These are phyloP conservation scores for Metarhizium humberi DNA, from an alignment of 2,329 filamentous ascomycete genomes.

Conservation along the genomic window DNA sequence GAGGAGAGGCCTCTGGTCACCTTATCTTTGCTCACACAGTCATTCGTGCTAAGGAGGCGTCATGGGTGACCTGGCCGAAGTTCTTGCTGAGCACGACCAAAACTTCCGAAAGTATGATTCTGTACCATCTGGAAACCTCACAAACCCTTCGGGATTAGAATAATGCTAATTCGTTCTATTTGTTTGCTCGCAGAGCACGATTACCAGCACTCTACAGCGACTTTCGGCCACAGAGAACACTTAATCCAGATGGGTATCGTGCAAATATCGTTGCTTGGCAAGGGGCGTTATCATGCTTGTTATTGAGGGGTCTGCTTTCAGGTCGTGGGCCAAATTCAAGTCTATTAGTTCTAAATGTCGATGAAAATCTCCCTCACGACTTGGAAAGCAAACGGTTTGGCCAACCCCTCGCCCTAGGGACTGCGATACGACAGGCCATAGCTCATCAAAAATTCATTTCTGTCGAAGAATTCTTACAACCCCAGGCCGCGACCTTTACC, in stretches of 20 bases:
- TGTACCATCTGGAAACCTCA: neutral
- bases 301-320: slow-evolving; percentile 48
- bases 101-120: slow-evolving; percentile 46
- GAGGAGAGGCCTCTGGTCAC: neutral
- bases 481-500: slow-evolving; percentile 62
- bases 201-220: slow-evolving; percentile 84
- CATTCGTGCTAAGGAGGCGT: neutral
- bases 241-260: slow-evolving; percentile 77
- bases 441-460: slow-evolving; percentile 60
- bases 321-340: slow-evolving; percentile 31
- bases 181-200: slow-evolving; percentile 48
- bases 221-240: slow-evolving; percentile 61
- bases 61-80: slow-evolving; percentile 62
- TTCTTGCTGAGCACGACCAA: slow-evolving; percentile 49
- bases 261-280: slow-evolving; percentile 78
- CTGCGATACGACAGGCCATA: slow-evolving; percentile 68
- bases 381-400: slow-evolving; percentile 74
- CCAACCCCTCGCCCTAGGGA: slow-evolving; percentile 68
- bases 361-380: slow-evolving; percentile 57
- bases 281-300: slow-evolving; percentile 60
- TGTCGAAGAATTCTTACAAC: slow-evolving; percentile 55
- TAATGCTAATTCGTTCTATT: neutral
- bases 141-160: neutral
- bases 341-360: slow-evolving; percentile 42
- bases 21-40: neutral